phyloP scores from a whole-genome alignment of 2,329 filamentous ascomycete genomes.

The Apiospora hydei region DNA sequence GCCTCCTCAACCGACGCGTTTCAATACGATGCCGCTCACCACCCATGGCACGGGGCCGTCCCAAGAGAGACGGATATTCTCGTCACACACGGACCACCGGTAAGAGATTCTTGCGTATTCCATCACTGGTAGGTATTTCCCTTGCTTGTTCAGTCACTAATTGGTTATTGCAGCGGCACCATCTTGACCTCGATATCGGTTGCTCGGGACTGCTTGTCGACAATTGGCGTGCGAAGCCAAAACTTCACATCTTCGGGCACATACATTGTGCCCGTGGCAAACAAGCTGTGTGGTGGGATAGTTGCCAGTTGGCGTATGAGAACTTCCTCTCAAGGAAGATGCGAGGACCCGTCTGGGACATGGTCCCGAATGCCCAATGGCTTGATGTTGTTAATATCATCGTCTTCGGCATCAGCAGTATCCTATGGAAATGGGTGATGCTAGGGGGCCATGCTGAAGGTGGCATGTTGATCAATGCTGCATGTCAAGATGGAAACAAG shows the following conservation, averaged over 20 bases:
- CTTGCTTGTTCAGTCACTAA: not conserved
- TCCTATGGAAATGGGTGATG: constrained; percentile 66
- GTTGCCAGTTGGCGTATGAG: constrained; percentile 75
- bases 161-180: constrained; percentile 59
- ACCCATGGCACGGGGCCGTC: constrained; percentile 77
- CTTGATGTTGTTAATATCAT: constrained; percentile 53
- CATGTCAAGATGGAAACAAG: constrained; percentile 61
- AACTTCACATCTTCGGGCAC: constrained; percentile 85
- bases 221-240: constrained; percentile 75
- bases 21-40: constrained; percentile 70
- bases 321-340: constrained; percentile 58
- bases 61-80: constrained; percentile 79
- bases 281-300: constrained; percentile 77
- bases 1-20: constrained; percentile 70
- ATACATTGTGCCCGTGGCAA: constrained; percentile 78
- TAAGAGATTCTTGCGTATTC: constrained; percentile 40
- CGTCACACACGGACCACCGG: constrained; percentile 81
- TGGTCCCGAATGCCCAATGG: constrained; percentile 56
- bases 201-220: constrained; percentile 76
- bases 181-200: constrained; percentile 74
- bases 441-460: constrained; percentile 58
- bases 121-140: not conserved
- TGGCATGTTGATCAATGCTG: constrained; percentile 63
- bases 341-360: constrained; percentile 53
- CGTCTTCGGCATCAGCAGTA: constrained; percentile 52